Base-by-base conservation (phyloP, 1,139 yeast genomes). In the Taphrina confusa region DNA sequence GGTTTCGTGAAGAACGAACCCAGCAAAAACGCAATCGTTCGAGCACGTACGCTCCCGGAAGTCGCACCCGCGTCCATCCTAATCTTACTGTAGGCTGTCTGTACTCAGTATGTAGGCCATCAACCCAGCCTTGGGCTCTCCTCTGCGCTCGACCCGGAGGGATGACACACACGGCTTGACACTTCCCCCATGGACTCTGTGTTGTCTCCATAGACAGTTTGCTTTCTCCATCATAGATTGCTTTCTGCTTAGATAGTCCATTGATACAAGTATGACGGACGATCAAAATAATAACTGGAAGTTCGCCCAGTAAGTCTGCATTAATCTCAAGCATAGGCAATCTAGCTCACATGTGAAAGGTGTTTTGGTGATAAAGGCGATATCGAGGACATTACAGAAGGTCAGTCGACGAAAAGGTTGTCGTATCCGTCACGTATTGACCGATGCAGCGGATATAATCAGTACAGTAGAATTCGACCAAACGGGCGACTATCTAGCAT, bases 311-410 rank as follows among this genome's bases (percentile, higher is more conserved):
- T 62, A 49, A 39, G 57, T 25, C 12, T 4, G 9, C 36, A 20
- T 9, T 45, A 28, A 5, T 12, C 16, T 9, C 39, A 12, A 20
- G 46, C 49, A 82, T 85, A 85, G 85, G 84, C 72, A 85, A 87
- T 71, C 84, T 92, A 85, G 27, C 44, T 45, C 36, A 51, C 57
- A 36, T 20, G 28, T 33, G 22, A 8, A 46, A 67, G 69, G 75
- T 92, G 99, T 73, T 92, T 92, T 78, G 99, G 99, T 66, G 98
- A 92, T 74, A 92, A 94, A 74, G 96, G 96, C 47, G 99, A 92
- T 72, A 87, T 91, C 65, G 97, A 92, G 67, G 87, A 85, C 70
- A 88, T 91, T 69, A 92, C 97, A 2, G 99, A 92, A 61, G 68
- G 68, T 66, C 18, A 34, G n/a, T 12, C n/a, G n/a, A n/a, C n/a